These are phyloP conservation scores for Geotrichum cucujoidarum DNA, from an alignment of 1,139 yeast genomes.

Conservation along the genomic window DNA sequence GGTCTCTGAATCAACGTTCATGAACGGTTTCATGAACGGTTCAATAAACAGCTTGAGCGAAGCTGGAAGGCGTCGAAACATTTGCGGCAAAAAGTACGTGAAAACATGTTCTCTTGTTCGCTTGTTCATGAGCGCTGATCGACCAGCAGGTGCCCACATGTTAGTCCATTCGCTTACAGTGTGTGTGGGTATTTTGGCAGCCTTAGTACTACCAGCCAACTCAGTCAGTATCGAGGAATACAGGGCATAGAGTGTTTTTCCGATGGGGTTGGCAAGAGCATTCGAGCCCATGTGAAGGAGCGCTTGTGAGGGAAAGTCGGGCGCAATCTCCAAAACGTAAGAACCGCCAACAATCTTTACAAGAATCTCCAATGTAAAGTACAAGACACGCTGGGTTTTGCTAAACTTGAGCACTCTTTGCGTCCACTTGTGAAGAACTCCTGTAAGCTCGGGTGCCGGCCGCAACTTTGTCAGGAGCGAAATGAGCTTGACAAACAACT, in stretches of 20 bases:
- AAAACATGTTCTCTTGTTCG: constrained; percentile 48
- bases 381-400: constrained; percentile 52
- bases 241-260: constrained; percentile 54
- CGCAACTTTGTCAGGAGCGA: constrained; percentile 33
- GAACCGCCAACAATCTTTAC: constrained; percentile 44
- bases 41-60: constrained; percentile 42
- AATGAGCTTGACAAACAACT: constrained; percentile 52
- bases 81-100: constrained; percentile 55
- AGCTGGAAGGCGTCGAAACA: constrained; percentile 50
- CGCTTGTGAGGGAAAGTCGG: constrained; percentile 45
- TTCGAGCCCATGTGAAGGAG: constrained; percentile 50
- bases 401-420: constrained; percentile 42
- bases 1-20: constrained; percentile 22
- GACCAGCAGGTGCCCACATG: constrained; percentile 47
- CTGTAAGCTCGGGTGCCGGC: constrained; percentile 14
- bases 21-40: constrained; percentile 26
- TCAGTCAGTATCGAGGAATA: constrained; percentile 31
- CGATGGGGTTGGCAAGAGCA: constrained; percentile 62
- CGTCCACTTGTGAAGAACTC: constrained; percentile 44
- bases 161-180: constrained; percentile 45
- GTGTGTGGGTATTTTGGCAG: constrained; percentile 21
- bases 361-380: constrained; percentile 54
- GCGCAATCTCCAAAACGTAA: constrained; percentile 42
- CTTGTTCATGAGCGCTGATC: constrained; percentile 36
- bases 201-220: constrained; percentile 33